phyloP scores from a whole-genome alignment of 73 alveolate genomes.

The Blepharisma japonicum region DNA sequence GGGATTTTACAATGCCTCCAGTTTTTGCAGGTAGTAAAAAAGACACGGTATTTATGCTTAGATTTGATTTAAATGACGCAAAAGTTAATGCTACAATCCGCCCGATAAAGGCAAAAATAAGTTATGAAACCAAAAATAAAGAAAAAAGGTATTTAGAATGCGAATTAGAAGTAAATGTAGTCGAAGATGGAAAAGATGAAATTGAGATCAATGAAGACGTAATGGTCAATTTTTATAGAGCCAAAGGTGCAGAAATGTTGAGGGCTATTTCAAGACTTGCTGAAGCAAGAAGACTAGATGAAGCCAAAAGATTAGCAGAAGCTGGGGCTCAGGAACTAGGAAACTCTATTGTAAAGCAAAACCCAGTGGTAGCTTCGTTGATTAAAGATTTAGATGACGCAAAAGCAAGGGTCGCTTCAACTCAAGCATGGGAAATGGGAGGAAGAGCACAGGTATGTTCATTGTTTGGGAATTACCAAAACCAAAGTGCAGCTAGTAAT shows the following conservation, averaged over 20 bases:
- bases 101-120: background rate
- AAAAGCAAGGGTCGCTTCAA: background rate
- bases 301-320: background rate
- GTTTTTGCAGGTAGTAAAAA: slow-evolving; percentile 5
- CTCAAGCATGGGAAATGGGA: background rate
- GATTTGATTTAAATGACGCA: background rate
- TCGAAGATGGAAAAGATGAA: too few species aligned
- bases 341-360: background rate
- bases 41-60: background rate
- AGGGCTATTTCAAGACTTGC: slow-evolving; percentile 28
- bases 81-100: background rate
- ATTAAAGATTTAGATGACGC: slow-evolving; percentile 5
- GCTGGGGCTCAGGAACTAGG: background rate
- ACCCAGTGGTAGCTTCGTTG: background rate
- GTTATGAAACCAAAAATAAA: background rate
- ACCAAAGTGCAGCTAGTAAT: background rate
- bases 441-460: background rate
- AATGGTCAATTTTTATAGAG: slow-evolving; percentile 37
- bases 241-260: slow-evolving; percentile 43
- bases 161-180: too few species aligned
- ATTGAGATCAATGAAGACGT: slow-evolving; percentile 28
- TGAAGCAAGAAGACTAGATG: slow-evolving; percentile 31
- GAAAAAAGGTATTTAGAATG: too few species aligned
- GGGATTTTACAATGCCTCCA: background rate
- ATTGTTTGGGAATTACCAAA: background rate